Evolutionary conservation across 2,329 filamentous ascomycete genomes (phyloP), one percentile per base, ranked within the genome.

Genomic region (Graphilbum sp.): DNA sequence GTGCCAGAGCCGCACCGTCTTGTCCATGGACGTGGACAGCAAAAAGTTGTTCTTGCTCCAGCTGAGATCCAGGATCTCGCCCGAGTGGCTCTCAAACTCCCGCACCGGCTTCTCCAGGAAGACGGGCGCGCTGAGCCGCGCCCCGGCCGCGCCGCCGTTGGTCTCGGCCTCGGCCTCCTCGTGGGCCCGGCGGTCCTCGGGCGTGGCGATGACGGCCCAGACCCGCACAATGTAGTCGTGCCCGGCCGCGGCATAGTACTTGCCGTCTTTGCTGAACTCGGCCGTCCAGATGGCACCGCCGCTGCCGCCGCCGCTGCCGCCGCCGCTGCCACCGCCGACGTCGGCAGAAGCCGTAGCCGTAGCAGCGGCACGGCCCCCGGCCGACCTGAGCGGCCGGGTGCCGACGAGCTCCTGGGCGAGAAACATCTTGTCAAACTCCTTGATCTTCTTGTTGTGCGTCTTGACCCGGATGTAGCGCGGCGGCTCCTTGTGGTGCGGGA

Each of bases 1-100:
- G 57, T 98, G 90, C 88, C 90, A 98, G 35, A 98, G 58, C 13
- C 85, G 73, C 12, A 98, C 90, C 0, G 87, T 94, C 62, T 95
- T 95, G 55, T 98, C 90, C 86, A 96, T 95, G 0, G 87, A 94
- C 0, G 87, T 92, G 4, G 88, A 95, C 15, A 98, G 66, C 21
- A 98, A 59, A 49, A 98, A 98, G 55, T 93, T 94, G 58, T 98
- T 98, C 66, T 96, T 98, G 62, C 88, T 96, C 90, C 90, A 98
- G 54, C 84, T 93, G 42, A 98, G 57, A 53, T 94, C 88, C 46
- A 98, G 61, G 6, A 98, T 75, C 47, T 92, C 87, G 15, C 80
- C 78, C 0, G 74, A 79, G 53, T 98, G 90, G 5, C 86, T 87
- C 38, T 70, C 62, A 46, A 90, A 95, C 51, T 94, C 81, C 39